These are phyloP conservation scores for Raffaelea ambrosiae DNA, from an alignment of 2,329 filamentous ascomycete species.

Conservation along the genomic window DNA sequence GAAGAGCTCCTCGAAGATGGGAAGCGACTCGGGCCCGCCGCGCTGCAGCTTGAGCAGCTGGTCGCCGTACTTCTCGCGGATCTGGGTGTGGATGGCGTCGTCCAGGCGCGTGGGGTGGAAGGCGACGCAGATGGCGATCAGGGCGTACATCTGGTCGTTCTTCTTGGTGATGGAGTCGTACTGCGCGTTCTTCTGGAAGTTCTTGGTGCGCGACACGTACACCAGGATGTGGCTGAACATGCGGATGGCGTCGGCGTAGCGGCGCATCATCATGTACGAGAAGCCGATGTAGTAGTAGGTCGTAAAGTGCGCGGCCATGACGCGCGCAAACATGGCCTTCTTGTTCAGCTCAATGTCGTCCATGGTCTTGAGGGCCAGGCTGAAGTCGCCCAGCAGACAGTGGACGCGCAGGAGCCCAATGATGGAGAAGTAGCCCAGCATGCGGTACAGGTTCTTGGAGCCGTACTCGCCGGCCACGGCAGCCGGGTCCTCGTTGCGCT, in stretches of 20 bases:
- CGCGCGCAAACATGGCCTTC: constrained; percentile 98
- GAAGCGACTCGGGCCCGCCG: constrained; percentile 88
- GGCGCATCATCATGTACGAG: constrained; percentile 99
- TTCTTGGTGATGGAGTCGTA: constrained; percentile 99
- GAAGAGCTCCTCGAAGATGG: constrained; percentile 98
- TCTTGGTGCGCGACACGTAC: constrained; percentile 98
- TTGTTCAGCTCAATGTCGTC: constrained; percentile 99
- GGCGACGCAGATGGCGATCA: constrained; percentile 97
- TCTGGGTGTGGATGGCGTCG: constrained; percentile 96
- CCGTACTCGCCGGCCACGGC: constrained; percentile 92
- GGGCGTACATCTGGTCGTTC: constrained; percentile 99
- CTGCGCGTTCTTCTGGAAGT: constrained; percentile 98
- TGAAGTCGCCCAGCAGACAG: constrained; percentile 95
- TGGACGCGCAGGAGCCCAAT: constrained; percentile 94
- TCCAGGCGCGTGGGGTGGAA: constrained; percentile 96
- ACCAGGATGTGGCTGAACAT: constrained; percentile 99
- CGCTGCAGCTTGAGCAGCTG: constrained; percentile 95
- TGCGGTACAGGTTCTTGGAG: constrained; percentile 87
- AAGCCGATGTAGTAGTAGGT: constrained; percentile 99
- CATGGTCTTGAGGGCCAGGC: constrained; percentile 93
- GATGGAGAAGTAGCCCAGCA: constrained; percentile 99
- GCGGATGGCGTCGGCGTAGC: constrained; percentile 97
- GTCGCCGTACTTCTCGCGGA: constrained; percentile 98
- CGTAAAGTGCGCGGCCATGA: constrained; percentile 99
- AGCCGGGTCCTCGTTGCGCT: constrained; percentile 83